Conservation (phyloP, 192 early-diverging fungal genomes). For the Neocallimastix lanati region DNA sequence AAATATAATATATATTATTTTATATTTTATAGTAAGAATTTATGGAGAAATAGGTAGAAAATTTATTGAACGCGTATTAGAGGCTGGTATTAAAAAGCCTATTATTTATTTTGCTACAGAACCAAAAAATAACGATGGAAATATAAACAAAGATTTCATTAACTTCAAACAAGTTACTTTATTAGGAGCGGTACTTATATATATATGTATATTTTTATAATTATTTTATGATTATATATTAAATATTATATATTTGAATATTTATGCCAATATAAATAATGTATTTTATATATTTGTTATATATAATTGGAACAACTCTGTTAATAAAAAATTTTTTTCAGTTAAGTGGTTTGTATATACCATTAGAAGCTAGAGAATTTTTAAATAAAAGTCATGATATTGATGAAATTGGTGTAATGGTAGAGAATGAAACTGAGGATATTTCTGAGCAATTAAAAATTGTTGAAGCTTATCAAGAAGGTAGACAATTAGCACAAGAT, state of each 20-base stretch:
- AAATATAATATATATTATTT: no score
- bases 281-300: no score
- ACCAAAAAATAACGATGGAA: not conserved
- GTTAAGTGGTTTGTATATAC: not conserved
- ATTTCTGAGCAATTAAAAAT: not conserved
- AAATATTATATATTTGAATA: no score
- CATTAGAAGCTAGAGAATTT: not conserved
- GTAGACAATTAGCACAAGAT: conserved; percentile 17
- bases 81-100: not conserved
- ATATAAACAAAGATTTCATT: not conserved
- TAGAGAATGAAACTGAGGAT: not conserved
- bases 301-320: no score
- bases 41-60: not conserved
- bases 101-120: not conserved
- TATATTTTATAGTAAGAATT: not conserved
- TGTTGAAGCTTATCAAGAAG: not conserved
- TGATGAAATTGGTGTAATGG: not conserved
- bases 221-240: no score
- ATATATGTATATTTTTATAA: no score
- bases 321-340: no score
- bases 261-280: no score
- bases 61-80: not conserved
- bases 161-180: not conserved
- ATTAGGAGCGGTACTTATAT: not conserved
- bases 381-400: not conserved